Percentiles rank a stretch among this genome's conserved stretches.
Evolutionary conservation across 345 rosid genomes (phyloP).

Genomic region (Eucalyptus pumila): DNA sequence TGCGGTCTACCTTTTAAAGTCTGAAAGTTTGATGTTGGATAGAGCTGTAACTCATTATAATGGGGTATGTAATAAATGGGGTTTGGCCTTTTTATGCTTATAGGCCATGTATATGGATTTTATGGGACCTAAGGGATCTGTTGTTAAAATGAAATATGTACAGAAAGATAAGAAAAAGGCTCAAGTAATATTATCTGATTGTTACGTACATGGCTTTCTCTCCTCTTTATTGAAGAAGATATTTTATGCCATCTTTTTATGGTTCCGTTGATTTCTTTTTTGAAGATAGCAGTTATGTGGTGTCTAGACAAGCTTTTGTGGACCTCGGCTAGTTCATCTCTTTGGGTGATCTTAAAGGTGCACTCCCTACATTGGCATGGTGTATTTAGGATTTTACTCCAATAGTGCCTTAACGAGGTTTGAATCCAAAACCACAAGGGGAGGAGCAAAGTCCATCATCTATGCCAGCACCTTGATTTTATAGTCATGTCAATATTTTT

Average conservation of each 20-base stretch:
- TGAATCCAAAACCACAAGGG: not conserved
- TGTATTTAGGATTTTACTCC: not conserved
- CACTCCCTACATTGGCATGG: rapidly evolving
- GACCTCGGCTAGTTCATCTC: too few relatives aligned
- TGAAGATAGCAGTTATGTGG: not conserved
- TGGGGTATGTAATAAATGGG: not conserved
- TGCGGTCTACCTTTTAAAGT: too few relatives aligned
- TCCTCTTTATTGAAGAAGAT: not conserved
- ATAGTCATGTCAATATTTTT: rapidly evolving
- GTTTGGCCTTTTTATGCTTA: not conserved
- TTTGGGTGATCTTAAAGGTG: not conserved
- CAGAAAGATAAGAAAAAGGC: rapidly evolving
- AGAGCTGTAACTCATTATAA: not conserved
- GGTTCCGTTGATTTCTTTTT: not conserved
- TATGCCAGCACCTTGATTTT: not conserved
- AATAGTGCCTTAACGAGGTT: rapidly evolving
- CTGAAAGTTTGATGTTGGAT: not conserved
- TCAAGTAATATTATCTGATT: not conserved
- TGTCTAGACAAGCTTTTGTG: too few relatives aligned
- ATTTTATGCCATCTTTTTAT: not conserved
- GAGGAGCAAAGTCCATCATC: not conserved
- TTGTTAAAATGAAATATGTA: not conserved
- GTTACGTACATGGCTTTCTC: not conserved
- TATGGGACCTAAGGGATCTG: rapidly evolving
- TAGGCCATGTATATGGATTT: not conserved